Base-by-base conservation (phyloP, 192 early-diverging fungal genomes). In the Borealophlyctis nickersoniae region DNA sequence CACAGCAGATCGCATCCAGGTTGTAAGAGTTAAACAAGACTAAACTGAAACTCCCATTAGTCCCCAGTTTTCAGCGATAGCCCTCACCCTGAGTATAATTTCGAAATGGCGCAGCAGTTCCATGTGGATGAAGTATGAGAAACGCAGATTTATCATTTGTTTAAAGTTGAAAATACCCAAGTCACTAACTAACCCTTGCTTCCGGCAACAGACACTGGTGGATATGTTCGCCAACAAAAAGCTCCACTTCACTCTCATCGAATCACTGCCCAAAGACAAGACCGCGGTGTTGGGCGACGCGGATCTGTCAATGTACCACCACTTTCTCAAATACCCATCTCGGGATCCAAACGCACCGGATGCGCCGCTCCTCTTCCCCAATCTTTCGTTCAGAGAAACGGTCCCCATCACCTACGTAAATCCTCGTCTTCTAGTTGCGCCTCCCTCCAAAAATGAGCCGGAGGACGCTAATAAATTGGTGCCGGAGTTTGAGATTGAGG, bases 201-300 rank as follows among this genome's bases (percentile, higher is more conserved):
- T 23, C 36, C 39, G 7, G 49, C 14, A 9, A 3, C 58, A 85
- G 83, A 73, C 60, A 31, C 58, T 84, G 16, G 69, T 86, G 26
- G 84, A 86, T 34, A 81, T 69, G 14, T 70, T 86, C 53, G 74
- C 74, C 34, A 86, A 82, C 72, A 81, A 81, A 56, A 72, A 64
- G 13, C 51, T 86, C 19, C 54, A 58, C 26, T 62, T 86, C 9
- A 80, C 77, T 4, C 58, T 86, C 27, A 73, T 84, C 28, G 84
- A 86, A 54, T 79, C 81, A 0, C 72, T 86, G 11, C 84, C 84
- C 16, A 86, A 86, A 69, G 84, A 86, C 54, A 86, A 86, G 52
- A 86, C 81, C 4, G 70, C 76, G 36, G 45, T 81, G 0, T 56
- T 86, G 2, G 84, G 84, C 32, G 76, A 73, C 3, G 59, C 66